Evolutionary conservation across 257 asterid species (phyloP).

Genomic region (Prunella vulgaris): DNA sequence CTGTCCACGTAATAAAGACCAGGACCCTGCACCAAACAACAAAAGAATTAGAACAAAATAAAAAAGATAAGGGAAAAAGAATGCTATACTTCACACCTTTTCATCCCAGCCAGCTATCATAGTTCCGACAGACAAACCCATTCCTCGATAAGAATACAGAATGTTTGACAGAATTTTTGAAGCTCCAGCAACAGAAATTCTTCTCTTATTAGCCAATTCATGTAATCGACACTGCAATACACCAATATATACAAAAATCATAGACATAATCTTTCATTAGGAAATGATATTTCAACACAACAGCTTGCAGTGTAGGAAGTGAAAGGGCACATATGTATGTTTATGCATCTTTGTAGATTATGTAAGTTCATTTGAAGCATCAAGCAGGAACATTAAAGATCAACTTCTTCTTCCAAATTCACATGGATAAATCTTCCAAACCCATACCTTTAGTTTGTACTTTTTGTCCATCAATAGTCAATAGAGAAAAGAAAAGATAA

Average conservation of each 20-base stretch:
- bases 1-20: conserved; percentile 92
- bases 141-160: conserved; percentile 87
- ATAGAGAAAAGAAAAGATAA: not conserved
- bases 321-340: not conserved
- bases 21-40: conserved; percentile 61
- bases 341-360: not conserved
- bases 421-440: not conserved
- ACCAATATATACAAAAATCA: conserved; percentile 20
- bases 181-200: conserved; percentile 92
- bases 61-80: not conserved
- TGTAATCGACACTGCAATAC: conserved; percentile 77
- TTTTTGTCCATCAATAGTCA: not conserved
- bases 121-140: conserved; percentile 94
- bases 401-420: not conserved
- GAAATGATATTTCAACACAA: not conserved
- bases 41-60: not conserved
- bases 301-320: not conserved
- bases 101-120: conserved; percentile 99
- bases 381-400: not conserved
- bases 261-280: not conserved
- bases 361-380: not conserved
- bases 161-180: conserved; percentile 88
- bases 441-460: not conserved
- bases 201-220: conserved; percentile 91
- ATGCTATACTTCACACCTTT: conserved; percentile 43